These are phyloP conservation scores for Cryptosporidium muris DNA, from an alignment of 169 alveolate genomes.

Conservation along the genomic window DNA sequence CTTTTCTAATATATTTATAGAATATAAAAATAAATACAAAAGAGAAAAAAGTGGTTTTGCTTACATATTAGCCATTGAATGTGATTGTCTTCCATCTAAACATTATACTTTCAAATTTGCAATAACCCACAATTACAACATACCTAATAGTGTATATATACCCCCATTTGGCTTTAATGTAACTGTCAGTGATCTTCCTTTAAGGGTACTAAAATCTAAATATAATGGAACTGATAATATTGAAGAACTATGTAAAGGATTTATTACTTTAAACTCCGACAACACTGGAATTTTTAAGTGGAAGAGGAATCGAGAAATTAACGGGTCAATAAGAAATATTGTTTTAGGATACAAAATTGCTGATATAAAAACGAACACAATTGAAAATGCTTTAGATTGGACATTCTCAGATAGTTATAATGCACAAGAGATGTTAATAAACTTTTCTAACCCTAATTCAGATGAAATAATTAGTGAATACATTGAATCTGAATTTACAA, in stretches of 20 bases:
- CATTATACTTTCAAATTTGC: slow-evolving; percentile 60
- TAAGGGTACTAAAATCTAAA: slow-evolving; percentile 25
- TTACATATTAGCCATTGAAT: slow-evolving; percentile 10
- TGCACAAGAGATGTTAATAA: neutral
- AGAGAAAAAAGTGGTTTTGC: slow-evolving; percentile 33
- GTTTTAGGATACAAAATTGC: neutral
- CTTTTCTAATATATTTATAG: neutral
- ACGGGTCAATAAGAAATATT: neutral
- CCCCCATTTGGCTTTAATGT: slow-evolving; percentile 69
- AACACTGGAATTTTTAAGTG: slow-evolving; percentile 24
- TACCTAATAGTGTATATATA: slow-evolving; percentile 42
- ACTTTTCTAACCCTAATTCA: neutral
- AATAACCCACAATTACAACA: slow-evolving; percentile 22
- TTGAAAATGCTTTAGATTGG: neutral
- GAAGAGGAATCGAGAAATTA: slow-evolving; percentile 24
- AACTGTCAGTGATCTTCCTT: slow-evolving; percentile 32
- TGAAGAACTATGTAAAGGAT: slow-evolving; percentile 10
- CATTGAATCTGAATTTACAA: neutral
- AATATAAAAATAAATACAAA: slow-evolving; percentile 5
- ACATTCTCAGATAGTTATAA: neutral
- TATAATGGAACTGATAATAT: neutral
- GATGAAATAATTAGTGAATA: neutral
- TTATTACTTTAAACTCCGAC: slow-evolving; percentile 1
- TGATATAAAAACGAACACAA: neutral
- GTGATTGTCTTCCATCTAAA: slow-evolving; percentile 2